These are phyloP conservation scores for Leishmania tarentolae DNA, from an alignment of 208 protist genomes.

Conservation along the genomic window DNA sequence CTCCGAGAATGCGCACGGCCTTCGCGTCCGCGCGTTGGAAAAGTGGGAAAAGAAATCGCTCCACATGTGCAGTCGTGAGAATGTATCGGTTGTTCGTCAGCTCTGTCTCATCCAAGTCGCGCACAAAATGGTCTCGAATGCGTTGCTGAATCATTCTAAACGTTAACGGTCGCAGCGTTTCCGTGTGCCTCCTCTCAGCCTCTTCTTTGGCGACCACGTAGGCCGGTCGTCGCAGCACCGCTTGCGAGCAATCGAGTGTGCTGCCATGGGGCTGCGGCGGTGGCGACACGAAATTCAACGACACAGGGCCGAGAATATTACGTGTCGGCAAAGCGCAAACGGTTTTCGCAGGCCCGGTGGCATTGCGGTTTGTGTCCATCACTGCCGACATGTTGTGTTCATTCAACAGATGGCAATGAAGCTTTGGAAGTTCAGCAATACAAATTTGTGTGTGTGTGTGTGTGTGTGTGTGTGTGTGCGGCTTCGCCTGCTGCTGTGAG, in stretches of 20 bases:
- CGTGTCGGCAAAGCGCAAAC: slow-evolving; percentile 7
- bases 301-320: slow-evolving; percentile 9
- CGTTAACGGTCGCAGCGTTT: slow-evolving; percentile 15
- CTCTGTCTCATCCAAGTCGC: slow-evolving; percentile 30
- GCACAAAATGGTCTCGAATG: slow-evolving; percentile 36
- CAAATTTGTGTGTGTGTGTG: too few relatives aligned
- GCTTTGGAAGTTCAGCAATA: too few relatives aligned
- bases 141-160: slow-evolving; percentile 39
- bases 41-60: slow-evolving; percentile 25
- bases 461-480: neutral
- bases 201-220: slow-evolving; percentile 24
- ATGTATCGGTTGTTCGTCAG: slow-evolving; percentile 19
- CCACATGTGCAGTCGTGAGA: slow-evolving; percentile 26
- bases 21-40: slow-evolving; percentile 28
- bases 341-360: neutral
- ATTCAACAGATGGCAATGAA: neutral
- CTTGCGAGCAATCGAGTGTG: slow-evolving; percentile 31
- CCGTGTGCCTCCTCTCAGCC: slow-evolving; percentile 3
- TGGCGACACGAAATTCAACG: slow-evolving; percentile 11
- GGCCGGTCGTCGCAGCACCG: slow-evolving; percentile 16
- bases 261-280: slow-evolving; percentile 3
- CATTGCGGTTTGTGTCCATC: neutral
- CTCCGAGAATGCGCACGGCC: slow-evolving; percentile 20
- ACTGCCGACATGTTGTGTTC: neutral
- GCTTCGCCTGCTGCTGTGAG: neutral